Evolutionary conservation across 2,329 filamentous ascomycete genomes (phyloP).

Genomic region (Leptographium radiaticola): DNA sequence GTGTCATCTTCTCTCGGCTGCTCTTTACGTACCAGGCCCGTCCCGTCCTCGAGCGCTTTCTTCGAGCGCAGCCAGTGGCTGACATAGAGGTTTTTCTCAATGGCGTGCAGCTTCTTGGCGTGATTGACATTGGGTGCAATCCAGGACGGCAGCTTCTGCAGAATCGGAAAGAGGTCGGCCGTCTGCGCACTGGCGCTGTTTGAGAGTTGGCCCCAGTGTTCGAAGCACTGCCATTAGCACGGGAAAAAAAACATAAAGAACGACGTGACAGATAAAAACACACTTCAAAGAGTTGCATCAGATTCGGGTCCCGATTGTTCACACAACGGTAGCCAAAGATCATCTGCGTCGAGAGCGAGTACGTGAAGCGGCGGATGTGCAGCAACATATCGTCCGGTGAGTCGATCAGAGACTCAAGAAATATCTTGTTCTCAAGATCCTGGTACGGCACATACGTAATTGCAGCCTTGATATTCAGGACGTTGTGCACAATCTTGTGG

Average conservation of each 20-base stretch:
- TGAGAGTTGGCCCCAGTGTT: not conserved
- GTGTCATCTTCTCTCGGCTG: not conserved
- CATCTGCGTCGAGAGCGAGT: slow-evolving; percentile 9
- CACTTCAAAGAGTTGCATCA: slow-evolving; percentile 7
- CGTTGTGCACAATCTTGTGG: slow-evolving; percentile 26
- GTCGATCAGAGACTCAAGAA: slow-evolving; percentile 34
- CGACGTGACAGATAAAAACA: not conserved
- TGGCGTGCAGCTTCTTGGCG: slow-evolving; percentile 27
- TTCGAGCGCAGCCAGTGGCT: slow-evolving; percentile 28
- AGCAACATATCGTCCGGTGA: slow-evolving; percentile 12
- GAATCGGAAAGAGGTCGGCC: slow-evolving; percentile 4
- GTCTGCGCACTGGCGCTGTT: slow-evolving; percentile 2
- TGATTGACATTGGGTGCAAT: slow-evolving; percentile 24
- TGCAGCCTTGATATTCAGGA: slow-evolving; percentile 32
- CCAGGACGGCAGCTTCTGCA: slow-evolving; percentile 27
- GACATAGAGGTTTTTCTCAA: slow-evolving; percentile 27
- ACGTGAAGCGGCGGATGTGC: slow-evolving; percentile 11
- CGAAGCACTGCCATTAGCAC: not conserved
- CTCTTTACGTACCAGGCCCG: slow-evolving; percentile 11
- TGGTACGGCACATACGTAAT: slow-evolving; percentile 41
- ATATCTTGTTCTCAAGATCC: slow-evolving; percentile 39
- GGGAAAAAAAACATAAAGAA: not conserved
- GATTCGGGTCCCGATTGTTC: slow-evolving; percentile 6
- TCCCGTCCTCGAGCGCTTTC: slow-evolving; percentile 18
- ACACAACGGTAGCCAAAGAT: slow-evolving; percentile 11